These are phyloP conservation scores for Davidsoniella neocaledoniae DNA, from an alignment of 2,329 filamentous ascomycete genomes.

Conservation along the genomic window DNA sequence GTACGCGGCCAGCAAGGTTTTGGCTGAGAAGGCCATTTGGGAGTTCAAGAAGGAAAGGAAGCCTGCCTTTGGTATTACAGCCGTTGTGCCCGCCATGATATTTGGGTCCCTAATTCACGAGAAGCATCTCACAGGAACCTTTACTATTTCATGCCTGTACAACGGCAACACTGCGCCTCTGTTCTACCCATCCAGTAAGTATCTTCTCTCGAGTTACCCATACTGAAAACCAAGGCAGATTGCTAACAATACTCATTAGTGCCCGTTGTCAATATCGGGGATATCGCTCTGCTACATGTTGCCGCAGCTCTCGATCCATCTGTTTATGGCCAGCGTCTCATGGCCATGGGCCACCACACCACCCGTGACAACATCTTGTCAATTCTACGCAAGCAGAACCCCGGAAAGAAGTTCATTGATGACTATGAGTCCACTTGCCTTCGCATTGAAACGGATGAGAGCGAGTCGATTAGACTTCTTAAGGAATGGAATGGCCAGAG, in stretches of 20 bases:
- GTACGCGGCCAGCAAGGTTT: constrained; percentile 23
- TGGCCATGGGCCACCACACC: constrained; percentile 14
- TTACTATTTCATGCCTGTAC: neutral
- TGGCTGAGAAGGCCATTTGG: constrained; percentile 21
- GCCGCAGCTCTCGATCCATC: constrained; percentile 16
- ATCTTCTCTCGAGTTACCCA: no score
- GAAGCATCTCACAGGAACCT: neutral
- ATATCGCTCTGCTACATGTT: constrained; percentile 17
- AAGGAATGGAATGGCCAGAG: constrained; percentile 1
- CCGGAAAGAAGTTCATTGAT: constrained; percentile 11
- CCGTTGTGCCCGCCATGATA: neutral
- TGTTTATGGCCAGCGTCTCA: constrained; percentile 16
- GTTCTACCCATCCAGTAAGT: neutral
- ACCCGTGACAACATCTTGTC: constrained; percentile 15
- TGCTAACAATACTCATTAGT: neutral
- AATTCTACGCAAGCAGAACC: constrained; percentile 13
- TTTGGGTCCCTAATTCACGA: neutral
- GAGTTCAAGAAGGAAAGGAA: constrained; percentile 20
- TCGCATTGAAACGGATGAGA: neutral
- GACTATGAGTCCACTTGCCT: constrained; percentile 7
- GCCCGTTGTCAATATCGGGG: constrained; percentile 15
- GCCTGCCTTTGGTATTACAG: constrained; percentile 15
- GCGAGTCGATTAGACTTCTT: neutral
- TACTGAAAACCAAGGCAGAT: no score
- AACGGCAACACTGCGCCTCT: no score